phyloP scores from a whole-genome alignment of 108 stramenopile genomes.

The Mediolabrus comicus region DNA sequence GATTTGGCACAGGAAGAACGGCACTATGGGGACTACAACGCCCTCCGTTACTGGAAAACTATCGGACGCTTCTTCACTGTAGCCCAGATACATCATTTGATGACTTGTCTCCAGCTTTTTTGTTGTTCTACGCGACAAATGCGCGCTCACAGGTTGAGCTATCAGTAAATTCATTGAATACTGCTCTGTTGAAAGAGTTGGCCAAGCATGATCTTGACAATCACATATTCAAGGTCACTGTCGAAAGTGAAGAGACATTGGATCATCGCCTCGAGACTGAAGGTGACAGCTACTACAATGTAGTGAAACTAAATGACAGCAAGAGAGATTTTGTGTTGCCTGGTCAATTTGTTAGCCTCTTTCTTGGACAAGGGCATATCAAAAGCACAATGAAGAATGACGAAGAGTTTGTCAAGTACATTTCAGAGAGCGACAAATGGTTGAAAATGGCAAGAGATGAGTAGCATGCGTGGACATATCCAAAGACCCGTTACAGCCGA shows the following conservation, averaged over 20 bases:
- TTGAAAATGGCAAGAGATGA: slow-evolving; percentile 55
- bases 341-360: slow-evolving; percentile 75
- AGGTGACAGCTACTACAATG: slow-evolving; percentile 47
- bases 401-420: slow-evolving; percentile 62
- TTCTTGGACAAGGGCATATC: slow-evolving; percentile 79
- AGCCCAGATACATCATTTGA: slow-evolving; percentile 37
- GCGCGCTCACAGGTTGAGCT: slow-evolving; percentile 72
- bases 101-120: slow-evolving; percentile 57
- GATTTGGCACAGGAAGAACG: slow-evolving; percentile 63
- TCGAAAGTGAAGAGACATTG: slow-evolving; percentile 38
- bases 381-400: slow-evolving; percentile 79
- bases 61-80: slow-evolving; percentile 62
- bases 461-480: too few species aligned
- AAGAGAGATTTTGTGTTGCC: slow-evolving; percentile 63
- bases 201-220: slow-evolving; percentile 48
- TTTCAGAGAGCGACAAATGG: slow-evolving; percentile 66
- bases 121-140: slow-evolving; percentile 76
- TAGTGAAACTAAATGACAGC: slow-evolving; percentile 25
- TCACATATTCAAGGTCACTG: slow-evolving; percentile 42
- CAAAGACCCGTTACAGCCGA: too few species aligned
- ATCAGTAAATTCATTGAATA: slow-evolving; percentile 46
- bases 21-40: slow-evolving; percentile 86
- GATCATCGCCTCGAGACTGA: slow-evolving; percentile 20
- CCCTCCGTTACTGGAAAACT: slow-evolving; percentile 67
- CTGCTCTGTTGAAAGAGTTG: slow-evolving; percentile 10